Evolutionary conservation across 2,329 filamentous ascomycete genomes (phyloP), one percentile per base, ranked within the genome.

Genomic region (Fonsecaea nubica): DNA sequence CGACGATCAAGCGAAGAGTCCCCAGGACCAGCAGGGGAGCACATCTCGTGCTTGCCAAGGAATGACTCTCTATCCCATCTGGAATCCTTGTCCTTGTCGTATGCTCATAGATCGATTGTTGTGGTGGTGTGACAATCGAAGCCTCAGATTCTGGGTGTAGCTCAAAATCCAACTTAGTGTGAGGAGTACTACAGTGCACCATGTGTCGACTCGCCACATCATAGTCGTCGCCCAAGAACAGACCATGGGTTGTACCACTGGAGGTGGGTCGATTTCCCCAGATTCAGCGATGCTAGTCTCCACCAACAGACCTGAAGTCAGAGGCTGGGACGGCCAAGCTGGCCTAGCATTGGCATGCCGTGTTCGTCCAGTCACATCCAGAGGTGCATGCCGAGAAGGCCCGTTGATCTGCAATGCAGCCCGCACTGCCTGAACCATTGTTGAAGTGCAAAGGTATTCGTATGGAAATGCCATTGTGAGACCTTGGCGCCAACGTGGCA

Each of bases 401-500:
- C 10, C n/a, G 7, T 50, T 50, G 8, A 12, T 21, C 21, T 25
- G 45, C 18, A 9, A 25, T 9, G 18, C 13, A 50, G 15, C 12
- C 12, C 18, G 18, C 2, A 25, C 9, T 13, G 45, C 18, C 45
- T 12, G 3, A 4, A 4, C 18, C 4, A 50, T 25, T 50, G 45
- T 25, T 50, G 45, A 10, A 25, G 8, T 12, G 18, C 8, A 9
- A 3, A 10, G 18, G 45, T 25, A 12, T 5, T 2, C 13, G 21
- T 30, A 25, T 13, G 40, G 30, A 45, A 45, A 50, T 50, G 40
- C 25, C 18, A 6, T 5, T 21, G 13, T n/a, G 10, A 8, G 3
- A 32, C 4, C 58, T 61, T 61, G 58, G 58, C 58, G 7, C 10
- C 32, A 40, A 21, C 48, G 58, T 33, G 48, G 58, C 58, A n/a